Evolutionary conservation across 768 basidiomycete species (phyloP), one percentile per base, ranked within the genome.

Genomic region (Tylopilus felleus): DNA sequence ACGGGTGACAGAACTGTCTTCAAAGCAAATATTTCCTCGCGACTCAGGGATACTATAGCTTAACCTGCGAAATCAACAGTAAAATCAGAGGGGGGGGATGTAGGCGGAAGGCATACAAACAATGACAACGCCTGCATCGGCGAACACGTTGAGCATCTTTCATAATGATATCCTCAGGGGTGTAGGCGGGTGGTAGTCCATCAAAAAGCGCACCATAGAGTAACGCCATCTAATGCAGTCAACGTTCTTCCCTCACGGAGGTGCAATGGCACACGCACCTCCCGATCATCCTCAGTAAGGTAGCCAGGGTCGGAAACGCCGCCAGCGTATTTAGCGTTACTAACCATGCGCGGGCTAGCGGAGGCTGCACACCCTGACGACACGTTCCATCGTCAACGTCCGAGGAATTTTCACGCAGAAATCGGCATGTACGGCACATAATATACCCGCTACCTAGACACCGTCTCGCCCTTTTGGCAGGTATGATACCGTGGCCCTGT

Each of bases 401-500:
- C 6, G 14, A 49, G 45, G 17, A 31, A 28, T n/a, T n/a, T 13
- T 42, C 21, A 8, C 13, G 13, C 22, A 36, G 23, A 38, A 16
- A 33, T 19, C 19, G 16, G 1, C 25, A 67, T 64, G 43, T 33
- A 68, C 65, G 45, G 47, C 73, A 74, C 71, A 72, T 73, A 1
- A 72, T 73, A 47, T 73, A 74, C 7, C 73, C 73, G 48, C 71
- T 60, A 35, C 72, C 71, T 3, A 73, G 49, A 52, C 71, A 73
- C 19, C 63, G 70, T 47, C 51, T 58, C 10, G 69, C 69, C 41
- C 67, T 67, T 46, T 64, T 60, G 9, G 56, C 17, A 29, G 68
- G 51, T 27, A 70, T 63, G 19, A 71, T 46, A 36, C 7, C 12
- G 6, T 9, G n/a, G n/a, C 38, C 38, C 38, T 38, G n/a, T 8